phyloP scores from a whole-genome alignment of 192 early-diverging fungal genomes.

The Backusella psychrophila region DNA sequence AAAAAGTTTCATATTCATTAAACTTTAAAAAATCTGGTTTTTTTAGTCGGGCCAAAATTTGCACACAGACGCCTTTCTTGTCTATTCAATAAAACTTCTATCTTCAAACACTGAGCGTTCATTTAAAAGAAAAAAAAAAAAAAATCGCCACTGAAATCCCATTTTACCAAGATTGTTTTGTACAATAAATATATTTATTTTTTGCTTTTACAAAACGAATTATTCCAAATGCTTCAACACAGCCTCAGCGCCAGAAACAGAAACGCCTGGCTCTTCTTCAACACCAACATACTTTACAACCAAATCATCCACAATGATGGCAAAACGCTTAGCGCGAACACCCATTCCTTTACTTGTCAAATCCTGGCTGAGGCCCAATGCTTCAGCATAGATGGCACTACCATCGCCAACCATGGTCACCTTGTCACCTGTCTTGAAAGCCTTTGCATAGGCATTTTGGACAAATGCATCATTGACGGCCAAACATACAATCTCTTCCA shows the following conservation, averaged over 20 bases:
- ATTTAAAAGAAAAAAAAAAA: too few relatives aligned
- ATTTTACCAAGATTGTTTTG: too few relatives aligned
- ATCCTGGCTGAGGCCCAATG: constrained; percentile 64
- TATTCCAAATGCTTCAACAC: constrained; percentile 35
- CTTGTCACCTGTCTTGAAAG: constrained; percentile 42
- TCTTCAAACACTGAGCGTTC: too few relatives aligned
- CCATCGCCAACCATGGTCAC: constrained; percentile 75
- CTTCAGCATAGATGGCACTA: constrained; percentile 65
- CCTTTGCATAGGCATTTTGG: constrained; percentile 54
- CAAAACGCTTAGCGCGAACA: constrained; percentile 68
- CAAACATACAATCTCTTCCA: constrained; percentile 67
- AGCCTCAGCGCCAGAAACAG: constrained; percentile 52
- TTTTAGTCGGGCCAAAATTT: too few relatives aligned
- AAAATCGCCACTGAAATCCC: too few relatives aligned
- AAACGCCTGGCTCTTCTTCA: constrained; percentile 47
- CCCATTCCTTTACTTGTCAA: constrained; percentile 63
- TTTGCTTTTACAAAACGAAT: neutral
- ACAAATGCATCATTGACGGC: constrained; percentile 52
- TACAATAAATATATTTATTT: too few relatives aligned
- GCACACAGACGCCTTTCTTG: too few relatives aligned
- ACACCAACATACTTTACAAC: constrained; percentile 74
- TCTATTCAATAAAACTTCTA: too few relatives aligned
- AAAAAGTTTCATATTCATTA: too few relatives aligned
- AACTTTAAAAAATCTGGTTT: too few relatives aligned
- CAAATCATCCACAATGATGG: constrained; percentile 68